Base-by-base conservation (phyloP, 2,329 filamentous ascomycete genomes). In the Aspergillus unguis region DNA sequence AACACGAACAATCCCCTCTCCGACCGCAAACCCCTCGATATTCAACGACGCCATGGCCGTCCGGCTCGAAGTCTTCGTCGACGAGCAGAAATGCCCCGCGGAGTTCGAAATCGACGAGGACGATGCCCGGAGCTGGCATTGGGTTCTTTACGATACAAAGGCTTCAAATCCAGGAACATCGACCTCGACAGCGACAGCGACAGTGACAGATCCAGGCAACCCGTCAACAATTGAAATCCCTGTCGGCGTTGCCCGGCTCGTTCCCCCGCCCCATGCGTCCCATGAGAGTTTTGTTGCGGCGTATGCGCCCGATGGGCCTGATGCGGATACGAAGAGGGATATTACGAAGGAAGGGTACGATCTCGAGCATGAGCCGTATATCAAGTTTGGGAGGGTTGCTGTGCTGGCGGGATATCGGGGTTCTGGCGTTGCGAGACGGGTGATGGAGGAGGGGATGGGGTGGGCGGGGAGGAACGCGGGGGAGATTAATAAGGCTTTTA, bases 41-140 rank as follows among this genome's bases (percentile, higher is more conserved):
- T 89, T 90, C 70, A 69, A 80, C 53, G 80, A 84, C 58, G 81
- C 81, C 58, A 81, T 85, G 76, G 68, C 70, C 10, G 75, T 85
- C 5, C 81, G 83, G 35, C 75, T 80, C 52, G 70, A 72, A 36
- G 83, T 85, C 58, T 85, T 81, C 59, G 74, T 82, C 35, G 71
- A 79, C 53, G 82, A 85, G 65, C 83, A 85, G 58, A 69, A 74
- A 25, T 77, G 82, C 28, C 72, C 76, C 0, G 70, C 84, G 1
- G 83, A 87, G 35, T 82, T 84, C 58, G 92, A 97, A 70, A 80
- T 90, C 59, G 92, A 96, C 74, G 74, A 79, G 1, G 90, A 96
- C 67, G 92, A 97, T 69, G 60, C 80, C 1, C 82, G 88, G 33
- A 86, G 84, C 60, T 92, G 86, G 73, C 91, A 96, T 71, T 96